Evolutionary conservation across 2,329 filamentous ascomycete genomes (phyloP).

Genomic region (Mycosphaerelloides madeirae): DNA sequence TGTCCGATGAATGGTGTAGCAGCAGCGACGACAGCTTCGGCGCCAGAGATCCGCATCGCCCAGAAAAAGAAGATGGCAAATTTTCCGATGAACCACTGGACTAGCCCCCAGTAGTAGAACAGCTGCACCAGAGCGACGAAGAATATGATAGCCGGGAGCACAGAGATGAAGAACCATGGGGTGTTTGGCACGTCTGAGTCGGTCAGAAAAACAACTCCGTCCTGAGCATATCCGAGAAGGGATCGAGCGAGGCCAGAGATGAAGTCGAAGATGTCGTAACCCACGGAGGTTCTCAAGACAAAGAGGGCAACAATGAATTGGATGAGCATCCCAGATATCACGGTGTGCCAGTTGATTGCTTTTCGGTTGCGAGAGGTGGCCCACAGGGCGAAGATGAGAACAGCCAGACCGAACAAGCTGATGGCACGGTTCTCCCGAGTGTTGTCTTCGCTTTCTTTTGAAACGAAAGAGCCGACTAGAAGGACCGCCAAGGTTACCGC

Average conservation of each 20-base stretch:
- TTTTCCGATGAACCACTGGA: constrained; percentile 88
- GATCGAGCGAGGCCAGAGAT: constrained; percentile 69
- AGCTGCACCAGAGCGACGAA: constrained; percentile 91
- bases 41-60: constrained; percentile 78
- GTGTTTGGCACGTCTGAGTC: constrained; percentile 40
- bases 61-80: constrained; percentile 91
- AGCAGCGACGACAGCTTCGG: constrained; percentile 88
- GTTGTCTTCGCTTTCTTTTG: constrained; percentile 67
- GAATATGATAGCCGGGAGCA: constrained; percentile 92
- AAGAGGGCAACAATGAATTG: constrained; percentile 89
- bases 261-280: constrained; percentile 88
- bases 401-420: constrained; percentile 70
- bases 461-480: constrained; percentile 71
- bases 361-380: constrained; percentile 65
- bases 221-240: constrained; percentile 68
- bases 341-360: constrained; percentile 45
- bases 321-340: constrained; percentile 81
- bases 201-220: constrained; percentile 71
- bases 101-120: constrained; percentile 70
- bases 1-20: constrained; percentile 93
- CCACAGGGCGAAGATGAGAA: constrained; percentile 66
- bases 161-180: constrained; percentile 67
- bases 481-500: constrained; percentile 64
- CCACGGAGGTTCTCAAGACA: constrained; percentile 72
- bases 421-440: constrained; percentile 74